Base-by-base conservation (phyloP, 306 rosid genomes). In the Lablab purpureus region DNA sequence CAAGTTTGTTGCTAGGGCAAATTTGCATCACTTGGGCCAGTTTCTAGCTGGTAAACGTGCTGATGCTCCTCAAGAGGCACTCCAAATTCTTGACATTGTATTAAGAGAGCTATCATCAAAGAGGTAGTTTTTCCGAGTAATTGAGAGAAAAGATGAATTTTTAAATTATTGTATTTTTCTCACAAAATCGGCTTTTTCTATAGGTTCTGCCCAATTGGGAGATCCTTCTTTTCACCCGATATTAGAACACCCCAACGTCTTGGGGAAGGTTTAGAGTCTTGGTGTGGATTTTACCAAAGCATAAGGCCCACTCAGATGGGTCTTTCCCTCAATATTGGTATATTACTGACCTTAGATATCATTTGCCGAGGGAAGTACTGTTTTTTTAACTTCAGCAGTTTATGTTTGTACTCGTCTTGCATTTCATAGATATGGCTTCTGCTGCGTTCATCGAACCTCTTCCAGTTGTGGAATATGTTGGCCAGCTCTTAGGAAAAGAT, bases 271-370 rank as follows among this genome's bases (percentile, higher is more conserved):
- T 86, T 95, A 89, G 97, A 95, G 47, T 93, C 98, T 0, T 95
- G 99, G 99, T 89, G 97, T 77, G 99, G 99, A 45, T 95, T 95
- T 87, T 95, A 95, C 84, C 99, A 95, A 83, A 95, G 99, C 88
- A 93, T 95, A 81, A 88, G 99, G 81, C 99, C 99, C 71, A 95
- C 99, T 78, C 99, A 95, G 85, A 95, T 95, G 99, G 99, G 99
- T 17, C 93, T 95, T 75, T 95, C 99, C 41, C 91, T 95, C 74
- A 95, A 95, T 77, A 90, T 95, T 34, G 99, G 99, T 94, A 84
- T 82, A 67, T 72, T 30, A 75, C 43, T 64, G 25, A 13, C 28
- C 15, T 59, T 30, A 46, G 60, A 32, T 45, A 5, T 34, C 47
- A 7, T 28, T 65, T 49, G 36, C 37, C 50, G 34, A 49, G 59